Percentiles rank a stretch among this genome's conserved stretches.
phyloP scores from a whole-genome alignment of 169 alveolate genomes.

The Cryptosporidium parvum region DNA sequence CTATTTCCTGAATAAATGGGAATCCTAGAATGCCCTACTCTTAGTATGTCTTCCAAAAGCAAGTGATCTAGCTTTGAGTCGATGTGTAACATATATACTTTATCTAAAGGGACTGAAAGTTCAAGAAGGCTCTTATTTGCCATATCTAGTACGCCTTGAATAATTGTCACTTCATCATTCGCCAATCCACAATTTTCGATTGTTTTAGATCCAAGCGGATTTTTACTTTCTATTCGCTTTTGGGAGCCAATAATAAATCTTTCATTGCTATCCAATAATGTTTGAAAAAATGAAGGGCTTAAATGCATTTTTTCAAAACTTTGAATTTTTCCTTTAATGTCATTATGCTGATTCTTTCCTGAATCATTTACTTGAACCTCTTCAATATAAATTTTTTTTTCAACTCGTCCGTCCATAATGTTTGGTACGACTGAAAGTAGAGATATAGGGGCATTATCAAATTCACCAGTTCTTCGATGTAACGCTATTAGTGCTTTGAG shows the following conservation, averaged over 20 bases:
- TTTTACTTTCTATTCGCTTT: background rate
- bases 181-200: constrained; percentile 57
- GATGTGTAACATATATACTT: constrained; percentile 82
- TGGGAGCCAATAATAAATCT: background rate
- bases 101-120: constrained; percentile 81
- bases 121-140: constrained; percentile 80
- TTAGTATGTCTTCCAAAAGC: constrained; percentile 78
- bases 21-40: constrained; percentile 87
- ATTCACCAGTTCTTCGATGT: constrained; percentile 70
- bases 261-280: background rate
- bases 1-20: constrained; percentile 85
- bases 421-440: constrained; percentile 35
- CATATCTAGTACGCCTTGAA: constrained; percentile 87
- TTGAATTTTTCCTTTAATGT: background rate
- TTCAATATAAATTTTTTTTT: background rate
- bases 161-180: constrained; percentile 82
- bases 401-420: background rate
- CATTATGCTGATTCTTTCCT: background rate
- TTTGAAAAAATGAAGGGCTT: constrained; percentile 1
- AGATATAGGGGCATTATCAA: constrained; percentile 44
- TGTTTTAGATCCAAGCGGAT: background rate
- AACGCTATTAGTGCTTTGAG: constrained; percentile 75
- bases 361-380: background rate
- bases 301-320: constrained; percentile 24
- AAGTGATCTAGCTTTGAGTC: constrained; percentile 78